Evolutionary conservation across 768 basidiomycete species (phyloP).

Genomic region (Tricholoma bakamatsutake): DNA sequence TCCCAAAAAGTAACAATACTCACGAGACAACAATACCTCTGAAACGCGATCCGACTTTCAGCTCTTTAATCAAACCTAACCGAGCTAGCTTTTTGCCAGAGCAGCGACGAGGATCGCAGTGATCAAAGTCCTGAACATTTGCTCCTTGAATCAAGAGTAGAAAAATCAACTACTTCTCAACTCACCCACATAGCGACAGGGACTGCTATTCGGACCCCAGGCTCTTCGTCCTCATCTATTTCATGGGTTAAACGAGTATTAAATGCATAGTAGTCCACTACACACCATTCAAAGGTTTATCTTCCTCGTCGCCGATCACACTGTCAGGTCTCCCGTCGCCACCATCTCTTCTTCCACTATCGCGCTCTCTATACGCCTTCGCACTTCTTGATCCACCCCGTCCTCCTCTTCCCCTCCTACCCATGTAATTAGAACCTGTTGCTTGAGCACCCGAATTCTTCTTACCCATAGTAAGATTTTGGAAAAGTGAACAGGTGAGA

Average conservation of each 20-base stretch:
- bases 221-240: conserved; percentile 13
- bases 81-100: conserved; percentile 88
- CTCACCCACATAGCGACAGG: conserved; percentile 97
- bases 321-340: conserved; percentile 45
- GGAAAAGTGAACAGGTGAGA: too few relatives aligned
- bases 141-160: background rate
- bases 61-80: conserved; percentile 76
- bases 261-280: background rate
- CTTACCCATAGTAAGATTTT: conserved; percentile 27
- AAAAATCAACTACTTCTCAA: conserved; percentile 9
- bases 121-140: conserved; percentile 84
- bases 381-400: conserved; percentile 17
- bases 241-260: background rate
- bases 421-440: conserved; percentile 28
- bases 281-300: conserved; percentile 22
- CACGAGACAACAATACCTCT: conserved; percentile 93
- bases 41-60: conserved; percentile 82
- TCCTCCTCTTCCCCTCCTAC: conserved; percentile 28
- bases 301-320: conserved; percentile 35
- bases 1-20: conserved; percentile 25
- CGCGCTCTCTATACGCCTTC: conserved; percentile 11
- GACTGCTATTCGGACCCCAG: conserved; percentile 42
- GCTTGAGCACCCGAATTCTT: conserved; percentile 29
- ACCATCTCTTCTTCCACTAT: conserved; percentile 7
- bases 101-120: conserved; percentile 85